A percentile compares a stretch with the other conserved stretches of the same genome.
Evolutionary conservation across 192 early-diverging fungal genomes (phyloP).

Genomic region (Phlyctochytrium bullatum): DNA sequence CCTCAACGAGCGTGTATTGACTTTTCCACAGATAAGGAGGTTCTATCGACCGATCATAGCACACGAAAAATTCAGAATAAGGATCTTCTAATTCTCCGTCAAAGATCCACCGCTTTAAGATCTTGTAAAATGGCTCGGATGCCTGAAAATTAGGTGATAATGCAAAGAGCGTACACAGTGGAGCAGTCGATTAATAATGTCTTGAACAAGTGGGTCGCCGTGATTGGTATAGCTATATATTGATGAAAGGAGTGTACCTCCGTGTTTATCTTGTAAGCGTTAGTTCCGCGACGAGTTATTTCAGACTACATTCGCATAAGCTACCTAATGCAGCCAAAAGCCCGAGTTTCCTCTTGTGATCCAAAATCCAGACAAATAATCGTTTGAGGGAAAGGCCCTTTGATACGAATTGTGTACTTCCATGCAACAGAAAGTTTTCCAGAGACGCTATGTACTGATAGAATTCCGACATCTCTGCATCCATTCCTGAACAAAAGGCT

Average conservation of each 20-base stretch:
- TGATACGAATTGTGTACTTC: constrained; percentile 28
- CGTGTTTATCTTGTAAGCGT: constrained; percentile 46
- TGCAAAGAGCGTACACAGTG: no score
- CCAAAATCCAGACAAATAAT: constrained; percentile 80
- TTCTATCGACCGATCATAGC: constrained; percentile 42
- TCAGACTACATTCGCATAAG: constrained; percentile 4
- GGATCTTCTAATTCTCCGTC: constrained; percentile 93
- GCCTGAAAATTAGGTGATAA: constrained; percentile 34
- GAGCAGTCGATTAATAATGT: constrained; percentile 75
- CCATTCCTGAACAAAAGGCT: constrained; percentile 78
- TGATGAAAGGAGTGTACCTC: constrained; percentile 68
- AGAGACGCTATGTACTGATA: constrained; percentile 82
- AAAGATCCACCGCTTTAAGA: constrained; percentile 88
- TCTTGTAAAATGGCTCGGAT: constrained; percentile 86
- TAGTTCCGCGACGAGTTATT: neutral
- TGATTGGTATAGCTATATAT: constrained; percentile 84
- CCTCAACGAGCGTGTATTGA: constrained; percentile 70
- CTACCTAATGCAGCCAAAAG: constrained; percentile 73
- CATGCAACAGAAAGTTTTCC: constrained; percentile 69
- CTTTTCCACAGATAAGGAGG: constrained; percentile 79
- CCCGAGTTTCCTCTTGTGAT: constrained; percentile 72
- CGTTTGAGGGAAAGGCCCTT: constrained; percentile 77
- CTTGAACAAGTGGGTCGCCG: constrained; percentile 85
- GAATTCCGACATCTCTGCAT: constrained; percentile 79
- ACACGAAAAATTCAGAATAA: constrained; percentile 89